Base-by-base conservation (phyloP, 2,329 filamentous ascomycete genomes). In the Plectosphaerella cucumerina region DNA sequence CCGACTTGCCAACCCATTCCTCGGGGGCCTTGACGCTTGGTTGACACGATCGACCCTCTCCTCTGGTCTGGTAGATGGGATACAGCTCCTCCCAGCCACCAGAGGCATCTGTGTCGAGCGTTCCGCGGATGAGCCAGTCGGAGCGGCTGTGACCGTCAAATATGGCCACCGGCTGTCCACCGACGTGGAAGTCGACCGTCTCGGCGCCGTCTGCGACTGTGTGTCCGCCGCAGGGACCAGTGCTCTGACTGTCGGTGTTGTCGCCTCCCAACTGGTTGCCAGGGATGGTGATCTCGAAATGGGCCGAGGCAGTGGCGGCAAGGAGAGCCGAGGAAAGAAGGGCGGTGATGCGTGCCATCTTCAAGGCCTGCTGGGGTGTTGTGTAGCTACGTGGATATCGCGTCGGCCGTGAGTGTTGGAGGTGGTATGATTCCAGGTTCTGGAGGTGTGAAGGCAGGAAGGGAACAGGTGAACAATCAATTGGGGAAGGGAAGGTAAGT, bases 81-180 rank as follows among this genome's bases (percentile, higher is more conserved):
- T 74, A 78, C 46, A 82, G 61, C 60, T 81, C 68, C 21, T 76
- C 74, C 81, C 81, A 85, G 60, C 75, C 76, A 17, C 68, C 66
- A 42, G 62, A 59, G 41, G 71, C 75, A 11, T 69, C 69, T 44
- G 68, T 58, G 58, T 82, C 79, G 20, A 75, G 68, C 14, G 80
- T 84, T 55, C 74, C 77, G 55, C 82, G 80, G 68, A 81, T 78
- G n/a, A 85, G 70, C 76, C 75, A 84, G 50, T 70, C 78, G 56
- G 71, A 69, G 61, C 80, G 71, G 5, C 76, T 68, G 59, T 85
- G 82, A 4, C 71, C 73, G 8, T 75, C 69, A 8, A 63, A 65
- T 47, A 77, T 60, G 53, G 72, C 70, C 31, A 84, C 68, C 50
- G 75, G 67, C 56, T 83, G 76, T 57, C 81, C 80, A 57, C 69